Base-by-base conservation (phyloP, 192 early-diverging fungal species). In the Podochytrium sp. region DNA sequence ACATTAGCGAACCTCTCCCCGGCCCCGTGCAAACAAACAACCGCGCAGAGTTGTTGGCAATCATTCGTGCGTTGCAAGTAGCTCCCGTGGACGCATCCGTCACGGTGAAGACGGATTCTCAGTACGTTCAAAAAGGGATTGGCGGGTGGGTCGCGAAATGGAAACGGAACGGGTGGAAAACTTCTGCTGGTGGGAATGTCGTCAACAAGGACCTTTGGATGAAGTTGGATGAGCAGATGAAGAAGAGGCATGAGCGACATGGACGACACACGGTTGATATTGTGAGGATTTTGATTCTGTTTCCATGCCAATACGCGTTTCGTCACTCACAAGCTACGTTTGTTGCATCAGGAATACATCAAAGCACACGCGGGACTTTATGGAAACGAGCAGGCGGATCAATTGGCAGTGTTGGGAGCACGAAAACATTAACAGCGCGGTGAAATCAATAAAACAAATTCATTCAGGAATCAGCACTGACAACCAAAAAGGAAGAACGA, bases 311-410 rank as follows among this genome's bases (percentile, higher is more conserved):
- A 14, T 57, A 14, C 12, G 30, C 40, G 4, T 25, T 65, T 35
- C 30, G 7, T 34, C 5, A 5, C n/a, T 38, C 12, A 25, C 7
- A 7, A 2, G 14, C 18, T 71, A 1, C 25, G 6, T 30, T 32
- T 27, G 69, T 2, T 23, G 76, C 18, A 3, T 10, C 78, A 89
- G 80, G 71, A 75, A 1, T 85, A 94, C 58, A 94, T 97, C 23
- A 82, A 59, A 16, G 94, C 85, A 1, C 94, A 97, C 76, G 29
- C 65, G 2, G 94, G 94, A 23, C 68, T 84, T 18, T 57, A 76
- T 20, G 94, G 91, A 32, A 97, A 96, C 78, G 93, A 95, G 70
- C 83, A 68, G 62, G 95, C 95, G 0, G 94, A 96, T 75, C 41
- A 39, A 40, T 78, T 97, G 29, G 95, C 95, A 2, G 90, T 90